phyloP scores from a whole-genome alignment of 352 stramenopile species.

The Thraustochytrium sp. region DNA sequence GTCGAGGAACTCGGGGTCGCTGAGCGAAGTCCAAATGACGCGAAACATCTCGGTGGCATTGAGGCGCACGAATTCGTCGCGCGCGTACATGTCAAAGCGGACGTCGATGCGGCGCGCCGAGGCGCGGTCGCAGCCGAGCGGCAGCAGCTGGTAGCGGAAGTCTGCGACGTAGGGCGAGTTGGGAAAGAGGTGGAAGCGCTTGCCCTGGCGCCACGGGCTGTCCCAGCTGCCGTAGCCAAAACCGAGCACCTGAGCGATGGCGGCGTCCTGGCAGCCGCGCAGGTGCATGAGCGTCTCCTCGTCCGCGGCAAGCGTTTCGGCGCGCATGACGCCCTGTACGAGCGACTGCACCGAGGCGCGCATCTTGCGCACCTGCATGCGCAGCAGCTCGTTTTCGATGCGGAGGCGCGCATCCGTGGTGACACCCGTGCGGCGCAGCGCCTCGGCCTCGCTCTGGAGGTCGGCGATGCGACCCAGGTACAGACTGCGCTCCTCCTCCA shows the following conservation, averaged over 20 bases:
- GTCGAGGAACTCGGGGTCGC: neutral
- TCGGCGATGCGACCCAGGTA: constrained; percentile 23
- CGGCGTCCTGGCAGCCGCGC: constrained; percentile 3
- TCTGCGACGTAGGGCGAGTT: neutral
- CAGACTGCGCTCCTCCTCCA: constrained; percentile 26
- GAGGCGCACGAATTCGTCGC: neutral
- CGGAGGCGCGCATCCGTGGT: neutral
- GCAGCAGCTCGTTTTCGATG: constrained; percentile 25
- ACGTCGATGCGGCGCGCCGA: neutral
- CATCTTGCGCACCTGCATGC: constrained; percentile 30
- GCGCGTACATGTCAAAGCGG: neutral
- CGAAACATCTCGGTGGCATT: neutral
- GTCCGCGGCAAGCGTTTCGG: neutral
- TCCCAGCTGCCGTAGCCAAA: constrained; percentile 5
- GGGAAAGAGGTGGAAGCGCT: neutral
- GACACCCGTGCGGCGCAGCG: neutral
- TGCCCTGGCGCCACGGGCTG: neutral
- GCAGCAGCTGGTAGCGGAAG: constrained; percentile 10
- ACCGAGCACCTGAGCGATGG: neutral
- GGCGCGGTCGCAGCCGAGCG: neutral
- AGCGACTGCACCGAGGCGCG: neutral
- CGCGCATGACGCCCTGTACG: neutral
- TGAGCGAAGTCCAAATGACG: neutral
- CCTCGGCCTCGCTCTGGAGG: constrained; percentile 16
- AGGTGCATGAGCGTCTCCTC: constrained; percentile 1